Percentiles rank a stretch among this genome's conserved stretches.
phyloP scores from a whole-genome alignment of 2,329 filamentous ascomycete species.

The Pyrenophora teres region DNA sequence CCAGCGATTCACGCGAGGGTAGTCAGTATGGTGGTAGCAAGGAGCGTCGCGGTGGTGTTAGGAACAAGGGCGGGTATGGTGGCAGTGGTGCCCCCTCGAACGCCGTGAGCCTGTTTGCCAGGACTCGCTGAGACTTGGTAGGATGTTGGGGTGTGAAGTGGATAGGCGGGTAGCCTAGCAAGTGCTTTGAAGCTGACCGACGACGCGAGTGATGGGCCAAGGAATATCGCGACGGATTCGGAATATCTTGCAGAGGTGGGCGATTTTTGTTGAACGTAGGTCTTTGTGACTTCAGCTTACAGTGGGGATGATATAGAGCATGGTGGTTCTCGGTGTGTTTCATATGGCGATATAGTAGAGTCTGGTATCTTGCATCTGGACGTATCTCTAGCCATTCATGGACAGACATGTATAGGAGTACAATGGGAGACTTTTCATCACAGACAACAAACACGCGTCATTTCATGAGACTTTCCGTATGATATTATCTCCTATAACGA shows the following conservation, averaged over 20 bases:
- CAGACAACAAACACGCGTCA: background rate
- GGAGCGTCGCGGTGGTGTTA: too few species aligned
- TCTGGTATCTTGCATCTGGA: background rate
- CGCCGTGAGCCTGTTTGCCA: background rate
- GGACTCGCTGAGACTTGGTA: background rate
- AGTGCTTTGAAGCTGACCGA: too few species aligned
- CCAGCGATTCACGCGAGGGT: background rate
- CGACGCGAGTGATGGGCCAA: too few species aligned
- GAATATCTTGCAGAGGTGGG: background rate
- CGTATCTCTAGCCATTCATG: background rate
- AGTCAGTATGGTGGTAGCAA: background rate
- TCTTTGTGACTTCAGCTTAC: background rate
- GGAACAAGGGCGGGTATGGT: background rate
- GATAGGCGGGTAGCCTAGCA: background rate
- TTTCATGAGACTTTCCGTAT: background rate
- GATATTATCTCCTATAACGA: background rate
- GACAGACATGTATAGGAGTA: too few species aligned
- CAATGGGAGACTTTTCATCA: too few species aligned
- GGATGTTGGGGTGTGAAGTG: background rate
- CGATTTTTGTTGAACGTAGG: background rate
- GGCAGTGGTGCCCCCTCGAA: background rate
- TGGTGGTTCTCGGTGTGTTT: background rate
- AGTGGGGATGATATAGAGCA: background rate
- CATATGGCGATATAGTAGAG: background rate
- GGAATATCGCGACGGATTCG: background rate